A percentile compares a stretch with the other conserved stretches of the same genome.
Evolutionary conservation across 495 filamentous ascomycete species (phyloP).

Genomic region (Aspergillus conjunctus): DNA sequence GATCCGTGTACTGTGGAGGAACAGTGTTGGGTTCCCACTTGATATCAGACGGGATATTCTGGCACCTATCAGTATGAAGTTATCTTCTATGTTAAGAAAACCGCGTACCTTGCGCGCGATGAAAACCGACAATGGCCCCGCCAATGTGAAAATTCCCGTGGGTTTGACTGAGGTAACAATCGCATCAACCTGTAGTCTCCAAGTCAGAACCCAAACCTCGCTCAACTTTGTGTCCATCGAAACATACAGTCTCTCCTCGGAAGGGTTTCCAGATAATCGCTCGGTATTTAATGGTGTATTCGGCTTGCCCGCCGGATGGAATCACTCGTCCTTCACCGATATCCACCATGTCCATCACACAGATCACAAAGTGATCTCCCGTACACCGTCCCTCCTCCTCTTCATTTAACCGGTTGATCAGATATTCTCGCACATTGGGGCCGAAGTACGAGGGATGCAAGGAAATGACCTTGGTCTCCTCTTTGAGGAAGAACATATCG

Average conservation of each 20-base stretch:
- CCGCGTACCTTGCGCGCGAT: conserved; percentile 79
- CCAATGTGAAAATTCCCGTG: conserved; percentile 89
- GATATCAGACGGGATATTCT: conserved; percentile 92
- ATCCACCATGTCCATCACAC: conserved; percentile 90
- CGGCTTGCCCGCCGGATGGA: conserved; percentile 82
- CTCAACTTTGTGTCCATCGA: neutral
- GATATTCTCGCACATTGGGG: conserved; percentile 82
- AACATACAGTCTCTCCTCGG: conserved; percentile 88
- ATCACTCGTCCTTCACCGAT: conserved; percentile 91
- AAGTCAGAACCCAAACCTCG: conserved; percentile 5
- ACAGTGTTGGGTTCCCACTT: conserved; percentile 91
- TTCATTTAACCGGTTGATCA: conserved; percentile 80
- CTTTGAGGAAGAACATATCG: conserved; percentile 94
- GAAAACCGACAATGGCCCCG: conserved; percentile 85
- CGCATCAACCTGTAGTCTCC: conserved; percentile 73
- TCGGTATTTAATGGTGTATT: conserved; percentile 92
- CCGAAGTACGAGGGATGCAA: conserved; percentile 97
- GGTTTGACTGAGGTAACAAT: conserved; percentile 87
- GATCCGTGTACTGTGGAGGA: conserved; percentile 79
- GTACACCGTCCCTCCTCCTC: conserved; percentile 94
- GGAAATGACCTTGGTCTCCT: conserved; percentile 87
- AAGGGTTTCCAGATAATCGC: conserved; percentile 98
- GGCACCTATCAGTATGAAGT: conserved; percentile 27
- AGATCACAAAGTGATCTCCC: conserved; percentile 92
- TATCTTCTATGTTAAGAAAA: neutral